phyloP scores from a whole-genome alignment of 225 moss, liverwort and hornwort species.

The Marchantia paleacea region DNA sequence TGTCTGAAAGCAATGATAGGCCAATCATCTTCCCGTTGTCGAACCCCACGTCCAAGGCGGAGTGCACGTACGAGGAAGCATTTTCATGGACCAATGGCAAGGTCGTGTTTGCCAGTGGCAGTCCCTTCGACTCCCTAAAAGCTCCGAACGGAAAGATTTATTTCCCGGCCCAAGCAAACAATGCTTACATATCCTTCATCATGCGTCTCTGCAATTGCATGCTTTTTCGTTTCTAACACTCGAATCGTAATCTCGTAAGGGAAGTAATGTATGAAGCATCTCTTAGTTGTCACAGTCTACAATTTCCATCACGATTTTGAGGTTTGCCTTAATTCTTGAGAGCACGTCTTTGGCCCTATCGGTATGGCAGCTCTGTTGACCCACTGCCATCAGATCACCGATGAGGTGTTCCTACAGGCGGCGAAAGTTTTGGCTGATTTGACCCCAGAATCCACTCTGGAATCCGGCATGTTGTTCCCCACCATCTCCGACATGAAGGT shows the following conservation, averaged over 20 bases:
- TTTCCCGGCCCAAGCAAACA: constrained; percentile 38
- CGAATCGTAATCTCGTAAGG: too few species aligned
- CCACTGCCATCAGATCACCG: constrained; percentile 40
- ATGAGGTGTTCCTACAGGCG: constrained; percentile 38
- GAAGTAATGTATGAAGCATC: background rate
- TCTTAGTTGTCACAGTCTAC: background rate
- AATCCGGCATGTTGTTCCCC: constrained; percentile 30
- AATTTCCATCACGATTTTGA: background rate
- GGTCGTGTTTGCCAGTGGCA: constrained; percentile 67
- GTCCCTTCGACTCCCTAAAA: constrained; percentile 46
- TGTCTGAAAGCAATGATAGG: constrained; percentile 55
- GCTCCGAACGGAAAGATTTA: constrained; percentile 33
- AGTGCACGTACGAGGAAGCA: constrained; percentile 72
- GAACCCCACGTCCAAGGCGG: constrained; percentile 63
- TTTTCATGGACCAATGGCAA: constrained; percentile 63
- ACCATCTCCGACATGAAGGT: constrained; percentile 35
- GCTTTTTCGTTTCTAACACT: background rate
- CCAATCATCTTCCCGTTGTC: constrained; percentile 51
- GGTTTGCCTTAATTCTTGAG: constrained; percentile 1
- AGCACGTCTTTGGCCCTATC: constrained; percentile 54
- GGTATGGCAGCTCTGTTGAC: constrained; percentile 52
- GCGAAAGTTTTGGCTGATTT: constrained; percentile 31
- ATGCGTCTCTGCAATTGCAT: background rate
- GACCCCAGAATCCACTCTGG: constrained; percentile 23
- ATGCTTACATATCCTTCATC: constrained; percentile 34